Evolutionary conservation across 2,329 filamentous ascomycete species (phyloP).

Genomic region (Grosmannia penicillata): DNA sequence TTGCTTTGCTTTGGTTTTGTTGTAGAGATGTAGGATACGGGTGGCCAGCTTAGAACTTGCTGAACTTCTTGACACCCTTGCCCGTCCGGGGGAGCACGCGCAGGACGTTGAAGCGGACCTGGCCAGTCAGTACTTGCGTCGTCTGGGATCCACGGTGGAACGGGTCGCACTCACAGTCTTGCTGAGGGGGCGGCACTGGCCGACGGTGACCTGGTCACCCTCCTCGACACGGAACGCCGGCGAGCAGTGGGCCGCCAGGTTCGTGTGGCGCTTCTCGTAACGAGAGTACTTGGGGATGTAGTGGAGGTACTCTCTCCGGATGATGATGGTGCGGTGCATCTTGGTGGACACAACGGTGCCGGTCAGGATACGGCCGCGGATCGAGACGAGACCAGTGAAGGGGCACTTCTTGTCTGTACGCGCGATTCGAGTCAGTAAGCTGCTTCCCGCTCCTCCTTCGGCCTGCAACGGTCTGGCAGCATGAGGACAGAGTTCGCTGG

Average conservation of each 20-base stretch:
- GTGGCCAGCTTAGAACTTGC: conserved; percentile 72
- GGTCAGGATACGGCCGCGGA: conserved; percentile 99
- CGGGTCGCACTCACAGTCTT: conserved; percentile 61
- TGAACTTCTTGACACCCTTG: conserved; percentile 95
- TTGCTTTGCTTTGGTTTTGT: neutral
- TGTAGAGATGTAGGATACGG: conserved; percentile 2
- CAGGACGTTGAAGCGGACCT: conserved; percentile 99
- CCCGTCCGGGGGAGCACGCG: conserved; percentile 94
- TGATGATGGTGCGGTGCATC: conserved; percentile 99
- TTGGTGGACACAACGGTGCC: conserved; percentile 99
- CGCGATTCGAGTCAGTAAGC: neutral
- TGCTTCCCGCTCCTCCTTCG: no score
- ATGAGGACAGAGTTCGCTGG: neutral
- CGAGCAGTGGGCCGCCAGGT: conserved; percentile 96
- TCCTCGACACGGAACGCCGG: conserved; percentile 99
- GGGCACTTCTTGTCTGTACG: conserved; percentile 98
- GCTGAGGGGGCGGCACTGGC: conserved; percentile 97
- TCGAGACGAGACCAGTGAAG: conserved; percentile 97
- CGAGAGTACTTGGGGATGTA: conserved; percentile 99
- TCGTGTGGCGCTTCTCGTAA: conserved; percentile 99
- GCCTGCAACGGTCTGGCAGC: no score
- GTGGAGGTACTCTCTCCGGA: conserved; percentile 99
- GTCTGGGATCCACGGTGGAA: neutral
- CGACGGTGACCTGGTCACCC: conserved; percentile 97
- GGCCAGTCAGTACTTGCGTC: neutral